phyloP scores from a whole-genome alignment of 371 early-diverging fungal species.

The Lichtheimia ramosa region DNA sequence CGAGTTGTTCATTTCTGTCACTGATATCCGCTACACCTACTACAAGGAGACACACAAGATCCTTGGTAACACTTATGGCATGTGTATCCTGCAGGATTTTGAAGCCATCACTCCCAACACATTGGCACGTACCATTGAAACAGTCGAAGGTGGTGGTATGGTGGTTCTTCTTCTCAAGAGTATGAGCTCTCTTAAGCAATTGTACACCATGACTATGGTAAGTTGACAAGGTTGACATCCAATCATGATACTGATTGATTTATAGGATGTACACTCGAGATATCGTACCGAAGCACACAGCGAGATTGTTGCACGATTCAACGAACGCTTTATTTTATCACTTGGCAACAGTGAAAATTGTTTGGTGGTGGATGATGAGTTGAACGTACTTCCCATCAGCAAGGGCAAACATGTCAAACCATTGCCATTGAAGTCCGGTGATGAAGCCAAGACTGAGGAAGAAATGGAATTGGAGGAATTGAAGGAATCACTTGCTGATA shows the following conservation, averaged over 20 bases:
- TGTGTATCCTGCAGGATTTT: constrained; percentile 99
- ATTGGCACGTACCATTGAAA: constrained; percentile 97
- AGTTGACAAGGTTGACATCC: background rate
- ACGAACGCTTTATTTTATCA: constrained; percentile 96
- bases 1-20: constrained; percentile 92
- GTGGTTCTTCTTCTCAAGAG: constrained; percentile 92
- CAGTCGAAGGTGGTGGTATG: constrained; percentile 99
- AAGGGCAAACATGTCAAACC: constrained; percentile 91
- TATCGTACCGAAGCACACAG: constrained; percentile 93
- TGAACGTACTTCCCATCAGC: constrained; percentile 94
- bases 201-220: constrained; percentile 97
- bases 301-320: constrained; percentile 95
- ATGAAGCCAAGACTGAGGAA: constrained; percentile 58
- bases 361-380: constrained; percentile 95
- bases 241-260: background rate
- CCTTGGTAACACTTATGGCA: constrained; percentile 98
- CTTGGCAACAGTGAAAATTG: constrained; percentile 90
- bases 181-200: constrained; percentile 93
- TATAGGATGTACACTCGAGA: constrained; percentile 88
- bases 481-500: constrained; percentile 83
- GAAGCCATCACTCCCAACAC: constrained; percentile 98
- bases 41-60: constrained; percentile 99
- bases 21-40: constrained; percentile 96
- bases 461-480: constrained; percentile 79
- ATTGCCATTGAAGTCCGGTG: constrained; percentile 58